Evolutionary conservation across 1,139 yeast genomes (phyloP), one percentile per base, ranked within the genome.

Genomic region (Nakaseomyces delphensis): DNA sequence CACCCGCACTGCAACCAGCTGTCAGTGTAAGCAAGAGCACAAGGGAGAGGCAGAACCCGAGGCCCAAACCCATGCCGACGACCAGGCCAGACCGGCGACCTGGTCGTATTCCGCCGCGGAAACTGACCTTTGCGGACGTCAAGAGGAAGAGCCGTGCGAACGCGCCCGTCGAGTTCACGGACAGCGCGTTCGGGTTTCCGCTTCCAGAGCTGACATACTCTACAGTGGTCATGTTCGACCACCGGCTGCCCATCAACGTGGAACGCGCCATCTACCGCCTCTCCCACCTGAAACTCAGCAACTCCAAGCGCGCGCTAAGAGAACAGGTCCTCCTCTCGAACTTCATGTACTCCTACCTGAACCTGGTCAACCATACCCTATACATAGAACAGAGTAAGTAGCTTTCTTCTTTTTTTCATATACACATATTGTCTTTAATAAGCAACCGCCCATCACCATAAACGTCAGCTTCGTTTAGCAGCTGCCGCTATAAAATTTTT

Each of bases 281-380:
- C 47, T 83, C 95, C 27, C 97, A 89, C 62, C 68, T 89, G 61
- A 89, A 89, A 61, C 69, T 89, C 51, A 95, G 96, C 28, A 91
- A 89, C 59, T 93, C 96, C 1, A 83, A 86, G 56, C 68, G 96
- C 43, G 91, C 93, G 11, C 68, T 89, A 46, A 73, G 86, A 28
- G 96, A 89, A 59, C 97, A 89, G 60, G 97, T 89, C 4, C 64
- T 89, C 42, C 66, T 89, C 52, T 83, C 95, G 42, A 89, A 89
- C 62, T 89, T 89, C 71, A 89, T 89, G 97, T 89, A 89, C 60
- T 93, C 96, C 0, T 89, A 89, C 64, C 73, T 89, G 68, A 89
- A 87, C 59, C 70, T 89, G 63, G 95, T 89, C 45, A 93, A 89
- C 62, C 96, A 87, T 54, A 80, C 87, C 8, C 68, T 82, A 52